Evolutionary conservation across 2,329 filamentous ascomycete species (phyloP), one percentile per base, ranked within the genome.

Genomic region (Calcarisporium arbuscula): DNA sequence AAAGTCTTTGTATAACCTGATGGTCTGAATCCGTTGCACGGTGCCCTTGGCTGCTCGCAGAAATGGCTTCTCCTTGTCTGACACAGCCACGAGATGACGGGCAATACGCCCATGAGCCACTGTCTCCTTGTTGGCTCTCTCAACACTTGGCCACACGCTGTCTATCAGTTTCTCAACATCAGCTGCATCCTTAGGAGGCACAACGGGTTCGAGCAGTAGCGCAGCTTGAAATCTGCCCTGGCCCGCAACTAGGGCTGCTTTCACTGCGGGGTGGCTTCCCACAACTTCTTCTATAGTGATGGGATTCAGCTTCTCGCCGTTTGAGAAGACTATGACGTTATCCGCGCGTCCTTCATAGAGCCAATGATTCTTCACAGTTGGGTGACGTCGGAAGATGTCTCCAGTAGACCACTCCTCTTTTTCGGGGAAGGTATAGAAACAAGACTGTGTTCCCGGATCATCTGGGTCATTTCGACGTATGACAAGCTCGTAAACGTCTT

Each of bases 21-120:
- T 20, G 0, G 65, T 61, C 4, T 34, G 43, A 1, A 51, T 44
- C 11, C 64, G 56, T 46, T 65, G 65, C 5, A 72, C 46, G 1
- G 64, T 65, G 1, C 65, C 65, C 44, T 72, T 72, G 3, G 57
- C 54, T 1, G 68, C 60, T 5, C 63, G 57, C 0, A 53, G 47
- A 34, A 72, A 67, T 0, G 67, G 65, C 43, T 63, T 66, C 9
- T 56, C 45, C 0, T 60, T 56, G 6, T 53, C 51, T 0, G 65
- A 51, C 5, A 72, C 15, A 2, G 45, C 41, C 14, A 70, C 47
- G 21, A 67, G 52, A 9, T 62, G 48, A 2, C 57, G 55, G 3
- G 50, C 53, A 16, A 72, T 64, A 19, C 60, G 66, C 2, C 65
- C 68, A 31, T 72, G 67, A 1, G 64, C 57, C 0, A 66, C 64